phyloP scores from a whole-genome alignment of 2,329 filamentous ascomycete genomes.

The Beauveria sp. region DNA sequence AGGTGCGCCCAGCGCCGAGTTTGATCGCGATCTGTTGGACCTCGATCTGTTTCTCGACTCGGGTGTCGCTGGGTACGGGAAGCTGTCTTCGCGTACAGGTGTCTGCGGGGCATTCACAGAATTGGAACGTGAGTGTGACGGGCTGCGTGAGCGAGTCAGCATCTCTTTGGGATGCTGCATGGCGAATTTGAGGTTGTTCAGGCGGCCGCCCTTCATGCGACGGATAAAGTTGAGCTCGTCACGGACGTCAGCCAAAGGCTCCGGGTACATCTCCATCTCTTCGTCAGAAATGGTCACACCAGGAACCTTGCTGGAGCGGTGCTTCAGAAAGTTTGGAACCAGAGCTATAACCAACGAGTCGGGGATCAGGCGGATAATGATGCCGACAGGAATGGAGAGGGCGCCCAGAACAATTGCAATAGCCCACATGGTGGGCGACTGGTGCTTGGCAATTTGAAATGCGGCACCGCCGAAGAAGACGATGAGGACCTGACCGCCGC shows the following conservation, averaged over 20 bases:
- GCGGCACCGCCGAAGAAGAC: slow-evolving; percentile 77
- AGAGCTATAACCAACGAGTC: slow-evolving; percentile 55
- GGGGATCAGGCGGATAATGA: slow-evolving; percentile 74
- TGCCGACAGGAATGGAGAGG: slow-evolving; percentile 77
- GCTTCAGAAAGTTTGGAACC: slow-evolving; percentile 46
- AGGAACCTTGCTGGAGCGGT: slow-evolving; percentile 37
- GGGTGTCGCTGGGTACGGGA: slow-evolving; percentile 44
- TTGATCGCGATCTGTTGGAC: slow-evolving; percentile 57
- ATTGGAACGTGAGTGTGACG: slow-evolving; percentile 57
- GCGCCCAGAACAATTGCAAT: slow-evolving; percentile 77
- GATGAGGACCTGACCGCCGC: slow-evolving; percentile 83
- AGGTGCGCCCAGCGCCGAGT: slow-evolving; percentile 65
- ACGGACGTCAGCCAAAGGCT: slow-evolving; percentile 64
- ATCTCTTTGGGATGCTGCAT: slow-evolving; percentile 68
- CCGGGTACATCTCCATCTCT: slow-evolving; percentile 62
- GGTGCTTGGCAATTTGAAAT: slow-evolving; percentile 59
- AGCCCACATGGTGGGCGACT: slow-evolving; percentile 75
- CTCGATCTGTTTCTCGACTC: slow-evolving; percentile 59
- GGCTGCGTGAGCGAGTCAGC: slow-evolving; percentile 55
- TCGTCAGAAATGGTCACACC: slow-evolving; percentile 57
- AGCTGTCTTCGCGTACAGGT: slow-evolving; percentile 50
- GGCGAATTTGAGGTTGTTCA: slow-evolving; percentile 74
- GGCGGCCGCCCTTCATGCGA: slow-evolving; percentile 69
- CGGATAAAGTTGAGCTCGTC: slow-evolving; percentile 77
- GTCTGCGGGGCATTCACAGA: slow-evolving; percentile 55